Evolutionary conservation across 371 early-diverging fungal species (phyloP), one percentile per base, ranked within the genome.

Genomic region (Mucor piriformis): DNA sequence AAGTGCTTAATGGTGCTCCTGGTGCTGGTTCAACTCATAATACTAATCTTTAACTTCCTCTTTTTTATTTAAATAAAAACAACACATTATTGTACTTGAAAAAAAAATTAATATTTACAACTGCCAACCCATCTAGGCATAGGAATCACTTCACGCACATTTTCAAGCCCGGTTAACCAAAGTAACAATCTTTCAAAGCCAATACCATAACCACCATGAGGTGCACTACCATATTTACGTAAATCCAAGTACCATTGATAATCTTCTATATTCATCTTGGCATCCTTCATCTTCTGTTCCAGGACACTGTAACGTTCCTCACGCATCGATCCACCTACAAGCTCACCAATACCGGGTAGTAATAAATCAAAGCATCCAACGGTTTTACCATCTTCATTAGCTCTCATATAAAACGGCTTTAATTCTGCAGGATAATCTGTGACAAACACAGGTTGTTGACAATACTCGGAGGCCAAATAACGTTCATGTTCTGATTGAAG

Each of bases 361-460:
- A 97, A 68, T 54, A 97, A 64, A 73, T 97, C 97, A 55, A 91
- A 86, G 55, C 95, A 95, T 0, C 86, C 88, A 0, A 93, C 97
- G 0, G 94, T 95, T 34, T 74, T 70, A 4, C 77, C 70, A 50
- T 73, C 62, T 18, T 72, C 74, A 27, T 91, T 88, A 5, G 81
- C 76, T 52, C 86, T 79, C 97, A 97, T 97, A 62, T 97, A 97
- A 62, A 97, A 97, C 0, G 97, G 94, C 70, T 97, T 97, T 42
- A 88, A 61, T 2, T 66, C 68, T 0, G 76, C 68, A 1, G 97
- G 97, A 67, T 96, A 97, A 55, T 96, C 86, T 6, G 92, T 94
- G 6, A 97, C 92, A 81, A 95, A 96, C 2, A 95, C 92, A 0
- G 97, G 96, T 18, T 67, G 68, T 0, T 73, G 57, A 58, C 88